Percentiles rank a stretch among this genome's conserved stretches.
Conservation (phyloP, 2,329 filamentous ascomycete genomes). For the Diatrype stigma region DNA sequence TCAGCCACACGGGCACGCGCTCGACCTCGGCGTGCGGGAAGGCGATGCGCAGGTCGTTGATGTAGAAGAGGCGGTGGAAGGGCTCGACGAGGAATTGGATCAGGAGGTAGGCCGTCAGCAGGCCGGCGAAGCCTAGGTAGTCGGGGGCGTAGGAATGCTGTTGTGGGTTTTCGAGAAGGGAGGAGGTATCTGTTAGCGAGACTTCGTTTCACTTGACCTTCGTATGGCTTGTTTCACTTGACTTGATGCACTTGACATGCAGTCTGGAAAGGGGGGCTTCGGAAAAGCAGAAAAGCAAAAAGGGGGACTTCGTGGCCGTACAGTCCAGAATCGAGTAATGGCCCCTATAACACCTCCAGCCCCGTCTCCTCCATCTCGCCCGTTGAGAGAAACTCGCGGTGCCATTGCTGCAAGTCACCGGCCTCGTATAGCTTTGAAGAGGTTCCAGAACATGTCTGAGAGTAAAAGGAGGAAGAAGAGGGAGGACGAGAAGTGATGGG, state of each 20-base stretch:
- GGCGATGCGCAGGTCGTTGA: conserved; percentile 78
- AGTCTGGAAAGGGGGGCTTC: background rate
- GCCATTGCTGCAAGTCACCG: conserved; percentile 43
- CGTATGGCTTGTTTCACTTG: no score
- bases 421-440: conserved; percentile 33
- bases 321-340: conserved; percentile 45
- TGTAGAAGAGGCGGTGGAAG: conserved; percentile 91
- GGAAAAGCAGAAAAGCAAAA: background rate
- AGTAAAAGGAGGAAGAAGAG: no score
- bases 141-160: conserved; percentile 83
- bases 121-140: conserved; percentile 71
- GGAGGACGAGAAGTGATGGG: no score
- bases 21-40: conserved; percentile 84
- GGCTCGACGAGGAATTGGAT: conserved; percentile 69
- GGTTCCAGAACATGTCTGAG: conserved; percentile 32
- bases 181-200: no score
- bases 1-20: conserved; percentile 74
- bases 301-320: conserved; percentile 21
- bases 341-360: conserved; percentile 24
- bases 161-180: conserved; percentile 10
- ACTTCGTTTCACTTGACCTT: no score
- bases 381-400: conserved; percentile 20
- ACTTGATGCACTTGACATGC: conserved; percentile 6
- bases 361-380: conserved; percentile 11
- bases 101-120: conserved; percentile 66